Evolutionary conservation across 441 rosid genomes (phyloP).

Genomic region (Adansonia gregorii): DNA sequence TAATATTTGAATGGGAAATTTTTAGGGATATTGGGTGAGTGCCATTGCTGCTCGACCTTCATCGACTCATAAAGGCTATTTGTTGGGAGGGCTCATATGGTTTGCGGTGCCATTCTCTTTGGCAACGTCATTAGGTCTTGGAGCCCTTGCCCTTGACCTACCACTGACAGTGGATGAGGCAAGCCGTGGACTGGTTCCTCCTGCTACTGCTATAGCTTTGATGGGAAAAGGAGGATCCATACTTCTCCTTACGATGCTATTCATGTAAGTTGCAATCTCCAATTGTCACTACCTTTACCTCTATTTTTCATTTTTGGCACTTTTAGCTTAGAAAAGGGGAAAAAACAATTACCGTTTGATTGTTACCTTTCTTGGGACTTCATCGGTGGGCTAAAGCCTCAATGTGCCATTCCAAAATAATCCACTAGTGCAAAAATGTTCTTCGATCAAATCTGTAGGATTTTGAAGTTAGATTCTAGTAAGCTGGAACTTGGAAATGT

Average conservation of each 20-base stretch:
- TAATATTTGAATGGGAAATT: not conserved
- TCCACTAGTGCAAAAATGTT: not conserved
- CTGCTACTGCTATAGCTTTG: conserved; percentile 93
- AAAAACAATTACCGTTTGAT: not conserved
- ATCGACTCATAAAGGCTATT: conserved; percentile 90
- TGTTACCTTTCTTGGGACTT: not conserved
- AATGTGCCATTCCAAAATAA: not conserved
- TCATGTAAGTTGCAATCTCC: conserved; percentile 63
- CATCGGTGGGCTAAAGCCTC: not conserved
- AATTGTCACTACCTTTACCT: not conserved
- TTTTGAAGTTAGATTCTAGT: not conserved
- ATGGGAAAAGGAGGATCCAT: conserved; percentile 95
- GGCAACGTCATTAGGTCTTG: conserved; percentile 88
- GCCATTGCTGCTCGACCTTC: conserved; percentile 97
- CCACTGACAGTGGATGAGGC: conserved; percentile 78
- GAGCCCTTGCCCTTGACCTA: conserved; percentile 90
- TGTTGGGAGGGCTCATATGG: conserved; percentile 94
- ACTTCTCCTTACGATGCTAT: conserved; percentile 92
- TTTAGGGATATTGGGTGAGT: conserved; percentile 94
- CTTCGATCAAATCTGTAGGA: too few relatives aligned
- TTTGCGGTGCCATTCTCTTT: conserved; percentile 93
- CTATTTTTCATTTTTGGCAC: not conserved
- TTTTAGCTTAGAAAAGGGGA: not conserved
- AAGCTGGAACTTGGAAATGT: too few relatives aligned
- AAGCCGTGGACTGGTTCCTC: conserved; percentile 81